Conservation (phyloP, 2,329 filamentous ascomycete species). For the Diaporthe ilicicola region DNA sequence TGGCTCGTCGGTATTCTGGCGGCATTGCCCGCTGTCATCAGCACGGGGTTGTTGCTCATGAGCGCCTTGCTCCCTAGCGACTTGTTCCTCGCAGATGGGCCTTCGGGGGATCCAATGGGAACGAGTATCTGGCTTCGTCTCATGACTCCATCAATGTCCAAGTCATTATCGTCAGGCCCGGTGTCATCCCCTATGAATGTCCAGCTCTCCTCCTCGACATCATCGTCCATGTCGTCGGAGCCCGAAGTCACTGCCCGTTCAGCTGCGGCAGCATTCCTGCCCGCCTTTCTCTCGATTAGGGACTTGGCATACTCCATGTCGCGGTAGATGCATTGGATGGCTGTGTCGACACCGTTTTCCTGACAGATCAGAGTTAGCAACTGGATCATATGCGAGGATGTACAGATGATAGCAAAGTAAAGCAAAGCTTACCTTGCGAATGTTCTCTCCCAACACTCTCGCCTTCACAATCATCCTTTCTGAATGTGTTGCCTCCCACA, state of each 20-base stretch:
- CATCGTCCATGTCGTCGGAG: constrained; percentile 57
- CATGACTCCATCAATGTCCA: constrained; percentile 24
- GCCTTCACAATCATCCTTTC: constrained; percentile 93
- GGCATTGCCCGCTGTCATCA: constrained; percentile 13
- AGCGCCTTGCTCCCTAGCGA: constrained; percentile 17
- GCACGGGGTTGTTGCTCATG: constrained; percentile 11
- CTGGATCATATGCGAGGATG: not conserved
- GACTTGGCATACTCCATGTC: constrained; percentile 93
- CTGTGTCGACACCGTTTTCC: constrained; percentile 90
- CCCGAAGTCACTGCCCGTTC: constrained; percentile 41
- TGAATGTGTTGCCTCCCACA: constrained; percentile 92
- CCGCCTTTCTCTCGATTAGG: constrained; percentile 74
- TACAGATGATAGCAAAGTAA: not conserved
- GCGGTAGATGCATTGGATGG: constrained; percentile 92
- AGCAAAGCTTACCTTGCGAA: constrained; percentile 74
- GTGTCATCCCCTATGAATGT: constrained; percentile 77
- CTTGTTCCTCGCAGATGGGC: not conserved
- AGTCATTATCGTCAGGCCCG: constrained; percentile 50
- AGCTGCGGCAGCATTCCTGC: constrained; percentile 56
- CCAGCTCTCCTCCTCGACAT: constrained; percentile 85
- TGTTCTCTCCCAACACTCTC: constrained; percentile 81
- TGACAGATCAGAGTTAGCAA: constrained; percentile 48
- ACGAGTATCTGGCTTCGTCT: constrained; percentile 23
- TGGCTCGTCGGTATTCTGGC: not conserved
- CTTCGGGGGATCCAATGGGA: not conserved